These are phyloP conservation scores for Raffaelea albimanens DNA, from an alignment of 2,329 filamentous ascomycete species.

Conservation along the genomic window DNA sequence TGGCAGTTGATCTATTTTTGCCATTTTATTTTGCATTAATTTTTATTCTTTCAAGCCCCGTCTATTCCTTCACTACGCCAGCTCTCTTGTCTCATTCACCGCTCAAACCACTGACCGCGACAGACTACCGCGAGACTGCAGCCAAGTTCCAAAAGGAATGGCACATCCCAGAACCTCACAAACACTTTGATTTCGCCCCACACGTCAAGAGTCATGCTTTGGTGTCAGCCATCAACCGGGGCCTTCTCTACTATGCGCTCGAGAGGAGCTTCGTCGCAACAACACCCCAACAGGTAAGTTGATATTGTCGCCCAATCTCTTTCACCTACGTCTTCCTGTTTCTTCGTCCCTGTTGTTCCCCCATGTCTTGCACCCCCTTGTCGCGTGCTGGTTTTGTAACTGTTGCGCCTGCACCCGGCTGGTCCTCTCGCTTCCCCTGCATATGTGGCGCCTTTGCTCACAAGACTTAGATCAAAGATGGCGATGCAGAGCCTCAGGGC, in stretches of 20 bases:
- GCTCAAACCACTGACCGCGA: slow-evolving; percentile 8
- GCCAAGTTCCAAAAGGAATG: slow-evolving; percentile 61
- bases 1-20: slow-evolving; percentile 1
- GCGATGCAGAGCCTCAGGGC: slow-evolving; percentile 38
- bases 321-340: neutral
- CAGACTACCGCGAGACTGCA: slow-evolving; percentile 60
- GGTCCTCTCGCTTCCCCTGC: neutral
- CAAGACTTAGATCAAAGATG: slow-evolving; percentile 32
- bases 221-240: slow-evolving; percentile 54
- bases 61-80: neutral
- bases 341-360: slow-evolving; percentile 1
- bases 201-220: slow-evolving; percentile 57
- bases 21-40: neutral
- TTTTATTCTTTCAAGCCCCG: neutral
- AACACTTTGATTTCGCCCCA: slow-evolving; percentile 53
- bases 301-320: too few relatives aligned
- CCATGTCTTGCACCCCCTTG: too few relatives aligned
- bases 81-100: neutral
- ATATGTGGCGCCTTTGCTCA: slow-evolving; percentile 28
- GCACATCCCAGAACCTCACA: slow-evolving; percentile 53
- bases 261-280: slow-evolving; percentile 38
- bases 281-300: slow-evolving; percentile 37
- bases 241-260: slow-evolving; percentile 49
- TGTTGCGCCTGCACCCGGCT: neutral
- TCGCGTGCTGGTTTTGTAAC: neutral